phyloP scores from a whole-genome alignment of 2,329 filamentous ascomycete species.

The Botrytis tulipae region DNA sequence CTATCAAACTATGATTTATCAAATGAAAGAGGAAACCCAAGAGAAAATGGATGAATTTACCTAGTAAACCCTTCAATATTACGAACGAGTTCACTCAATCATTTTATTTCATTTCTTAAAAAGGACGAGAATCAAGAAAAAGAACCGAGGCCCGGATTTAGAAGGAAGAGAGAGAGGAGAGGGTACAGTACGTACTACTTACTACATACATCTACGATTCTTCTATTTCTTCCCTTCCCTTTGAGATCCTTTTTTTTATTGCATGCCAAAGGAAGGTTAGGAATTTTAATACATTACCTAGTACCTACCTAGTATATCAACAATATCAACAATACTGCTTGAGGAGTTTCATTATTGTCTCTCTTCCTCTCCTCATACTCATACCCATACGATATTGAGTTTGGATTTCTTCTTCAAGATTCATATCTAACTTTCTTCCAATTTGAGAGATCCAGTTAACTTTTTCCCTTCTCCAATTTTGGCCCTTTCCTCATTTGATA shows the following conservation, averaged over 20 bases:
- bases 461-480: neutral
- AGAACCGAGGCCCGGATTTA: conserved; percentile 2
- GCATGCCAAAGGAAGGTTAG: neutral
- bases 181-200: too few species aligned
- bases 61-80: neutral
- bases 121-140: neutral
- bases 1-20: neutral
- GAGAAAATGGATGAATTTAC: neutral
- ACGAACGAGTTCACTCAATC: neutral
- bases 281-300: neutral
- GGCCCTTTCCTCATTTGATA: conserved; percentile 8
- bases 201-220: neutral
- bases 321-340: neutral
- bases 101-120: neutral
- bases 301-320: neutral
- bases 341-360: neutral
- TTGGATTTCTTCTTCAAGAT: neutral
- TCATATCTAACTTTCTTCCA: neutral
- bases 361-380: neutral
- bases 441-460: neutral
- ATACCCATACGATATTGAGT: neutral
- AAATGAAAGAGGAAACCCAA: neutral
- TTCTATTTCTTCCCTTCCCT: neutral
- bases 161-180: neutral
- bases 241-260: neutral